Conservation (phyloP, 192 early-diverging fungal species). For the Entomortierella chlamydospora region DNA sequence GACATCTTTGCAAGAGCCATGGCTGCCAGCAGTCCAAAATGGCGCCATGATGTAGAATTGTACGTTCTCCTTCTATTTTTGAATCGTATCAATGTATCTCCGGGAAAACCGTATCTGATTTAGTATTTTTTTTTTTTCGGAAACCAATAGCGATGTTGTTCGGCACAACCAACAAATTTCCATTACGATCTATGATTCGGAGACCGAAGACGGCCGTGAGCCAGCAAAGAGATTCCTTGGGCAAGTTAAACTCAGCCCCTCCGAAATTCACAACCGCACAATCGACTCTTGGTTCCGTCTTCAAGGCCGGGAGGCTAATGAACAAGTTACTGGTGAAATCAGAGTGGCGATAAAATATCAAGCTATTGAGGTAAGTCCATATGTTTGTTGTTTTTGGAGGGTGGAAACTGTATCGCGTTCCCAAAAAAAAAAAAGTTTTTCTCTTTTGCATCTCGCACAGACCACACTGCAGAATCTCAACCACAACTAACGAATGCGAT, state of each 20-base stretch:
- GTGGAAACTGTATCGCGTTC: no score
- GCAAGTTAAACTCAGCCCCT: conserved; percentile 56
- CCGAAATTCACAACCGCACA: conserved; percentile 51
- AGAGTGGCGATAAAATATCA: conserved; percentile 58
- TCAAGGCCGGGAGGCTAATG: conserved; percentile 27
- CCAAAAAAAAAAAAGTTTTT: not conserved
- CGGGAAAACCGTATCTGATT: no score
- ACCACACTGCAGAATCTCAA: no score
- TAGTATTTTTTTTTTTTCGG: not conserved
- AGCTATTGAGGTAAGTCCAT: conserved; percentile 31
- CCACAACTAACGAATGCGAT: not conserved
- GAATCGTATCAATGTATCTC: no score
- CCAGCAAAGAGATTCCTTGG: conserved; percentile 57
- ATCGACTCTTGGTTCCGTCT: conserved; percentile 61
- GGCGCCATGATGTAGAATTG: conserved; percentile 56
- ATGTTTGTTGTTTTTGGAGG: no score
- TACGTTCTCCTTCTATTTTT: conserved; percentile 31
- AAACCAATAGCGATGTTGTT: conserved; percentile 53
- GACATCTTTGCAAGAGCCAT: conserved; percentile 54
- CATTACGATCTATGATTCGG: conserved; percentile 56
- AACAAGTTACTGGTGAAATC: conserved; percentile 59
- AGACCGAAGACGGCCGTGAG: conserved; percentile 24
- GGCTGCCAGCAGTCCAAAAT: conserved; percentile 58
- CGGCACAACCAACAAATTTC: conserved; percentile 44
- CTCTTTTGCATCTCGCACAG: no score